These are phyloP conservation scores for Cyamopsis tetragonoloba DNA, from an alignment of 306 rosid species.

Conservation along the genomic window DNA sequence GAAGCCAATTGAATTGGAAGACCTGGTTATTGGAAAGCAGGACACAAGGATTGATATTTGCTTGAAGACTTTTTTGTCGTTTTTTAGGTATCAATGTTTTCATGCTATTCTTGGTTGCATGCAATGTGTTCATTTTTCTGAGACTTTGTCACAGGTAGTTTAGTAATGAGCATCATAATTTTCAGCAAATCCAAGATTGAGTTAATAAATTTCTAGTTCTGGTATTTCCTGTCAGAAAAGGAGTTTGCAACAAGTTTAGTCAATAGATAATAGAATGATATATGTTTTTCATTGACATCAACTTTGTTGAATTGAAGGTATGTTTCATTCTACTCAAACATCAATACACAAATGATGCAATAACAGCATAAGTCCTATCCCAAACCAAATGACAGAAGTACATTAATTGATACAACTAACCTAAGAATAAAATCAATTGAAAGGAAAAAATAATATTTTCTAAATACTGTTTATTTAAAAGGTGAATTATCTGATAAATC, in stretches of 20 bases:
- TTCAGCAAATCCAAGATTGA: background rate
- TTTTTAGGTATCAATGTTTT: background rate
- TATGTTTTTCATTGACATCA: background rate
- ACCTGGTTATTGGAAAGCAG: constrained; percentile 1
- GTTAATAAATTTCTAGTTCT: constrained; percentile 2
- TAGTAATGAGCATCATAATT: background rate
- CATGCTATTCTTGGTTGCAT: background rate
- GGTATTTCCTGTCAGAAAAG: background rate
- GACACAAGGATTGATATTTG: constrained; percentile 17
- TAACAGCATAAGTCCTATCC: too few species aligned
- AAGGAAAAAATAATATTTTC: background rate
- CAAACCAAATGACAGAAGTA: too few species aligned
- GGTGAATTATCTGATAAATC: background rate
- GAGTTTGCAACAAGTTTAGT: background rate
- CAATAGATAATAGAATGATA: background rate
- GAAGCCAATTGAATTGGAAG: constrained; percentile 15
- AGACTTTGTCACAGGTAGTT: background rate
- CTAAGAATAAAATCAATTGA: background rate
- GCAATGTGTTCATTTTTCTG: background rate
- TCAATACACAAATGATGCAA: too few species aligned
- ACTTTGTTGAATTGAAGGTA: background rate
- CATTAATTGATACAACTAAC: too few species aligned
- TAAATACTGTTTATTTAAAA: too few species aligned
- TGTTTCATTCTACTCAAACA: too few species aligned
- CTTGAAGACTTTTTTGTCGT: background rate